Evolutionary conservation across 495 filamentous ascomycete species (phyloP), one percentile per base, ranked within the genome.

Genomic region (Aspergillus leporis): DNA sequence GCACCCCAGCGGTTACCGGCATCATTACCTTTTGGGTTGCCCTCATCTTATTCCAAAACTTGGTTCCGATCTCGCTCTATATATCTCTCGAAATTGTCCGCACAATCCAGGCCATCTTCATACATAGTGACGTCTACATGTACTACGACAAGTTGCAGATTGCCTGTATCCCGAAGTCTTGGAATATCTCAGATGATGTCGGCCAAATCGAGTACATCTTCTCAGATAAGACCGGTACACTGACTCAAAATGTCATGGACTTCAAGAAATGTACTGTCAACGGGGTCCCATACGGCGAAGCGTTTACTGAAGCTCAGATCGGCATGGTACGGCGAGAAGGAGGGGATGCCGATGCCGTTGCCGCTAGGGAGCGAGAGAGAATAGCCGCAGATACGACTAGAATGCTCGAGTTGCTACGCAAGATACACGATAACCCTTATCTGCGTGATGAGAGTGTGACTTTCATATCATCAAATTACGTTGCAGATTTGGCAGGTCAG

Each of bases 131-230:
- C 71, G 75, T 89, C 4, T 84, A 85, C 64, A 98, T 98, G 93
- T 98, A 97, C 72, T 97, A 98, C 77, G 93, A 93, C 22, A 87
- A 85, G 69, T 82, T 98, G 65, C 92, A 94, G 65, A 90, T 95
- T 65, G 91, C 92, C 2, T 99, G 95, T 70, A 91, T 96, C 5
- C 95, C 95, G 13, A 98, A 98, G 64, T 92, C 94, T 2, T 99
- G 95, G 95, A 99, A 98, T 71, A 97, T 99, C 57, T 97, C 92
- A 1, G 95, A 99, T 66, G 95, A 99, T 64, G 81, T 99, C 32
- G 95, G 95, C 10, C 95, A 99, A 75, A 97, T 99, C 59, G 95
- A 99, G 72, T 99, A 98, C 74, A 96, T 99, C 61, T 99, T 99
- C 78, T 98, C 95, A 1, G 95, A 99, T 78, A 99, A 99, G 74